A percentile compares a stretch with the other conserved stretches of the same genome.
Conservation (phyloP, 768 basidiomycete genomes). For the Lanmaoa rubissima region DNA sequence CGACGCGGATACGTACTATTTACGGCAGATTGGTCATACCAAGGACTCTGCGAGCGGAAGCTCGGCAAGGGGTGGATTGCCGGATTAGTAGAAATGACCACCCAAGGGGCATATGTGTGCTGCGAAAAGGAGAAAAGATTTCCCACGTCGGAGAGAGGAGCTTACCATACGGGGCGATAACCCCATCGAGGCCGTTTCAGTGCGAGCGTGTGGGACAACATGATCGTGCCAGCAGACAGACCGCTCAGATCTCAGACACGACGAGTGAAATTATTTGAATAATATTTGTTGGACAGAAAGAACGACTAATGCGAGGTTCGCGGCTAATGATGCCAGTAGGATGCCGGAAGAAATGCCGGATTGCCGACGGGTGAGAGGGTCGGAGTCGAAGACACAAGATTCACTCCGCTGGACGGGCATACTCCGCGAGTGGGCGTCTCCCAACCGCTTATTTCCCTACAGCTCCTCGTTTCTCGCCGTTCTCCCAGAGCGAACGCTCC, state of each 20-base stretch:
- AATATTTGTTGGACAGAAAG: neutral
- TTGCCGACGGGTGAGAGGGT: slow-evolving; percentile 17
- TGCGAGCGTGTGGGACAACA: neutral
- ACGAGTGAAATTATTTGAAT: neutral
- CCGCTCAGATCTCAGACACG: too few species aligned
- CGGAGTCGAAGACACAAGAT: slow-evolving; percentile 27
- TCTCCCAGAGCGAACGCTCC: slow-evolving; percentile 12
- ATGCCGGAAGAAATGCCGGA: slow-evolving; percentile 25
- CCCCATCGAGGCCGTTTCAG: neutral
- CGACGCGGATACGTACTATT: slow-evolving; percentile 15
- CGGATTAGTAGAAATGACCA: too few species aligned
- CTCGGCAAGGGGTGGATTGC: too few species aligned
- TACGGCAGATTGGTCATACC: neutral
- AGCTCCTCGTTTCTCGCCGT: slow-evolving; percentile 19
- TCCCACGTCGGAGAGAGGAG: neutral
- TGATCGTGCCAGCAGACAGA: neutral
- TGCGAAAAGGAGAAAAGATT: neutral
- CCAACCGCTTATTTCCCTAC: slow-evolving; percentile 30
- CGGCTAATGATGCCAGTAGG: slow-evolving; percentile 23
- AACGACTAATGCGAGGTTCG: slow-evolving; percentile 25
- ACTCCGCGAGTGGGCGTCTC: slow-evolving; percentile 36
- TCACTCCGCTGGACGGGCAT: slow-evolving; percentile 28
- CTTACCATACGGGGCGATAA: neutral
- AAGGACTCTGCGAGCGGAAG: too few species aligned
- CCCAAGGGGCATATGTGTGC: neutral